A percentile compares a stretch with the other conserved stretches of the same genome.
phyloP scores from a whole-genome alignment of 2,329 filamentous ascomycete genomes.

The Fusarium sp. region DNA sequence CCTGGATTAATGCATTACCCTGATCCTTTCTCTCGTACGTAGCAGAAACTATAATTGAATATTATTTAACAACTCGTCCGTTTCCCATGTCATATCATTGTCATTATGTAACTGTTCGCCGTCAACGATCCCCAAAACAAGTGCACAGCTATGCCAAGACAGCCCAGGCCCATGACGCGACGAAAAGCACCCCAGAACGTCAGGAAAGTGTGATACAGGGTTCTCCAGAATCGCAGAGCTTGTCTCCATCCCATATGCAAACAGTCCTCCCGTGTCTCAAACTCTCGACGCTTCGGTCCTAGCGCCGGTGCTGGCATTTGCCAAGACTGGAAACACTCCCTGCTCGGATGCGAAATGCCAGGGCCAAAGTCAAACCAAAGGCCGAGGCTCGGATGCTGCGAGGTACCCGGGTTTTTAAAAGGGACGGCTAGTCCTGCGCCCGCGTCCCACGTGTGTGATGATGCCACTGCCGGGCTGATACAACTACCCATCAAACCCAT shows the following conservation, averaged over 20 bases:
- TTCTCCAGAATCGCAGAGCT: too few species aligned
- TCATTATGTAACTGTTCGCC: background rate
- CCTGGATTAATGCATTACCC: background rate
- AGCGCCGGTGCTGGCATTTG: slow-evolving; percentile 21
- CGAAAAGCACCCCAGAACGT: background rate
- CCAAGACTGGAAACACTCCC: background rate
- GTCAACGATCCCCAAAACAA: fast-evolving
- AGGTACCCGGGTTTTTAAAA: slow-evolving; percentile 1
- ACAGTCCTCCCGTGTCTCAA: background rate
- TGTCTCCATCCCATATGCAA: background rate
- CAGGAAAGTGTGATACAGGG: too few species aligned
- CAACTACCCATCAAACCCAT: background rate
- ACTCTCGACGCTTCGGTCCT: slow-evolving; percentile 5
- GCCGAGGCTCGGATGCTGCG: background rate
- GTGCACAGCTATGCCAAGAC: slow-evolving; percentile 7
- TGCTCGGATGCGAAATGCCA: background rate
- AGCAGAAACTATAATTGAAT: background rate
- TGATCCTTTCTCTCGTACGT: background rate
- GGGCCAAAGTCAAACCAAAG: background rate
- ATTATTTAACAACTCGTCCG: background rate
- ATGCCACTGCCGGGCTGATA: background rate
- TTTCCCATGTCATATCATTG: background rate
- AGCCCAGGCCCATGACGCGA: background rate
- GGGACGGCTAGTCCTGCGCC: background rate
- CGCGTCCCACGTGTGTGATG: background rate